Conservation (phyloP, 441 rosid species). For the Adansonia rubrostipa region DNA sequence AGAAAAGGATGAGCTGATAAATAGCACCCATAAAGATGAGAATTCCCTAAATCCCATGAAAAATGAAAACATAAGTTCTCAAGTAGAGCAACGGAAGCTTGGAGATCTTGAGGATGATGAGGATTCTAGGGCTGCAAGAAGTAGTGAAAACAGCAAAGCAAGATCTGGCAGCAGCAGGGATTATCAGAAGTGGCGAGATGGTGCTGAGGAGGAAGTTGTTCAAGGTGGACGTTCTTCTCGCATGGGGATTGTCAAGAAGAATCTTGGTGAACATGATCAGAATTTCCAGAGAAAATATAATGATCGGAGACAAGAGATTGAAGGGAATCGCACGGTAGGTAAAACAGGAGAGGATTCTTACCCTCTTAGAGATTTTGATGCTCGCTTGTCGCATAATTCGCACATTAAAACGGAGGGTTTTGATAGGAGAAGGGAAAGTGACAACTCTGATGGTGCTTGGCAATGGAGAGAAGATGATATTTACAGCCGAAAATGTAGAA, state of each 20-base stretch:
- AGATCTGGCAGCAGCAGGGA: slow-evolving; percentile 89
- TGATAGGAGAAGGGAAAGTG: slow-evolving; percentile 73
- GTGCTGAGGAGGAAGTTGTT: slow-evolving; percentile 77
- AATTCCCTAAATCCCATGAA: slow-evolving; percentile 36
- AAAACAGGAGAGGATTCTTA: slow-evolving; percentile 68
- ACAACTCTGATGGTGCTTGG: slow-evolving; percentile 59
- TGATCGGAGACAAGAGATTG: slow-evolving; percentile 67
- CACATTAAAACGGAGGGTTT: slow-evolving; percentile 56
- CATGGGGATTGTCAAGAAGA: slow-evolving; percentile 51
- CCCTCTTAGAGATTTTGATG: slow-evolving; percentile 63
- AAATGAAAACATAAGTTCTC: slow-evolving; percentile 52
- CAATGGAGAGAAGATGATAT: slow-evolving; percentile 70
- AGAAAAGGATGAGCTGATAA: slow-evolving; percentile 49
- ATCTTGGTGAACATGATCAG: slow-evolving; percentile 54
- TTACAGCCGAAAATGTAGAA: slow-evolving; percentile 57
- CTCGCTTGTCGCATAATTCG: slow-evolving; percentile 43
- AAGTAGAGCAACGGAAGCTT: slow-evolving; percentile 42
- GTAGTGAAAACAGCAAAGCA: slow-evolving; percentile 91
- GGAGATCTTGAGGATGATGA: slow-evolving; percentile 71
- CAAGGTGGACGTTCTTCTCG: slow-evolving; percentile 62
- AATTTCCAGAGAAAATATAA: slow-evolving; percentile 62
- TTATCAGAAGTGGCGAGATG: slow-evolving; percentile 66
- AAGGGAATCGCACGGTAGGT: slow-evolving; percentile 47
- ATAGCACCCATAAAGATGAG: slow-evolving; percentile 42
- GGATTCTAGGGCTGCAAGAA: slow-evolving; percentile 81